Base-by-base conservation (phyloP, 2,329 filamentous ascomycete genomes). In the Cyphellophora europaea region DNA sequence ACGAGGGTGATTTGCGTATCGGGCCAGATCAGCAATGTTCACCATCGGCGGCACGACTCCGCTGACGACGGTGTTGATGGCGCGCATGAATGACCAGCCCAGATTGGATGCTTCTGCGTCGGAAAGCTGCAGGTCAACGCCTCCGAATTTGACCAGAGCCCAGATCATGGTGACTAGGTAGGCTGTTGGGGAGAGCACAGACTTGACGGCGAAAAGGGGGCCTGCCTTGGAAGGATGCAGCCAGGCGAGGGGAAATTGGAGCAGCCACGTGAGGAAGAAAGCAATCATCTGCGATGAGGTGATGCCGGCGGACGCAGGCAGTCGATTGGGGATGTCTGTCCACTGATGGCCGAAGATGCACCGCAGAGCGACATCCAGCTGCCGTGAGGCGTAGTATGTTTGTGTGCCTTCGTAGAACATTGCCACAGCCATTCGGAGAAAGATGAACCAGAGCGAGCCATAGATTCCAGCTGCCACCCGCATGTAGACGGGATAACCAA, bases 391-490 rank as follows among this genome's bases (percentile, higher is more conserved):
- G 34, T 58, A 54, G 37, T 54, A 56, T 8, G 48, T 56, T 41
- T 59, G 52, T 6, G 53, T 57, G 4, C 57, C 57, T 35, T 58
- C 59, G 49, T 59, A 63, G 36, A 62, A 57, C 19, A 59, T 50
- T 1, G 83, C 82, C 71, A 93, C 89, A 2, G 77, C 83, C n/a
- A 84, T 82, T 27, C 86, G 75, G 53, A 93, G 93, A 47, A 93
- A 79, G 0, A 93, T 77, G 0, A 86, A 85, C 86, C 86, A 93
- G 34, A 93, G 60, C 19, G 77, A 79, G 2, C 87, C 87, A 83
- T 83, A 94, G 36, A 93, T 81, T 11, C 87, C 87, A 49, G 93
- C 93, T 0, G 79, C 85, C 12, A 21, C n/a, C 37, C 87, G 70
- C 44, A 71, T 72, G 17, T 82, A 77, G 25, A 93, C 83, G 1